phyloP scores from a whole-genome alignment of 2,329 filamentous ascomycete genomes.

The Colletotrichum gloeosporioides region DNA sequence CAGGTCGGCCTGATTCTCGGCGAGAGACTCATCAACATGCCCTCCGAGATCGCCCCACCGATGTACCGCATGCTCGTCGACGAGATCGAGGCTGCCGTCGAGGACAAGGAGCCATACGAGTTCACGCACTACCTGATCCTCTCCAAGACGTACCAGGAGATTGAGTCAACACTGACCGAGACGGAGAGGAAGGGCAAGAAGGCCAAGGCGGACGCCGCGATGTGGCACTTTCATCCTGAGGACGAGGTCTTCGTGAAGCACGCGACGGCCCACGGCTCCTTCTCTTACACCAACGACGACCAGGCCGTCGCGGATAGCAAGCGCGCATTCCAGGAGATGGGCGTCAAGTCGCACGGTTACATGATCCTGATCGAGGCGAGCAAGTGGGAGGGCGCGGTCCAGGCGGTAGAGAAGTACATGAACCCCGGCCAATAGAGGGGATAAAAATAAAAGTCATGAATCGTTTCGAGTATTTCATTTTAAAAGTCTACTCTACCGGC shows the following conservation, averaged over 20 bases:
- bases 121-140: constrained; percentile 94
- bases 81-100: constrained; percentile 85
- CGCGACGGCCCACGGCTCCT: constrained; percentile 72
- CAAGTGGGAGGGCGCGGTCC: constrained; percentile 78
- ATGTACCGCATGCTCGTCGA: constrained; percentile 95
- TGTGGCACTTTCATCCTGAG: constrained; percentile 94
- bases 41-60: constrained; percentile 88
- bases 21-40: constrained; percentile 95
- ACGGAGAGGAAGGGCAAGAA: constrained; percentile 71
- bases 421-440: constrained; percentile 45
- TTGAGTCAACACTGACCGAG: constrained; percentile 77
- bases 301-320: constrained; percentile 89
- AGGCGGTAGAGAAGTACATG: constrained; percentile 78
- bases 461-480: not conserved
- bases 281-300: constrained; percentile 80
- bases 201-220: constrained; percentile 64
- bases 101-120: constrained; percentile 89
- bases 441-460: constrained; percentile 22
- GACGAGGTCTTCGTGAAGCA: constrained; percentile 87
- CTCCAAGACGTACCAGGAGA: constrained; percentile 91
- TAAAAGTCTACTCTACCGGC: constrained; percentile 24
- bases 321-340: constrained; percentile 91
- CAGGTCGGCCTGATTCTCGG: constrained; percentile 88
- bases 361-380: constrained; percentile 84
- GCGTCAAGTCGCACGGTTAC: constrained; percentile 82